Evolutionary conservation across 1,284 basidiomycete genomes (phyloP), one percentile per base, ranked within the genome.

Genomic region (Ganoderma boninense): DNA sequence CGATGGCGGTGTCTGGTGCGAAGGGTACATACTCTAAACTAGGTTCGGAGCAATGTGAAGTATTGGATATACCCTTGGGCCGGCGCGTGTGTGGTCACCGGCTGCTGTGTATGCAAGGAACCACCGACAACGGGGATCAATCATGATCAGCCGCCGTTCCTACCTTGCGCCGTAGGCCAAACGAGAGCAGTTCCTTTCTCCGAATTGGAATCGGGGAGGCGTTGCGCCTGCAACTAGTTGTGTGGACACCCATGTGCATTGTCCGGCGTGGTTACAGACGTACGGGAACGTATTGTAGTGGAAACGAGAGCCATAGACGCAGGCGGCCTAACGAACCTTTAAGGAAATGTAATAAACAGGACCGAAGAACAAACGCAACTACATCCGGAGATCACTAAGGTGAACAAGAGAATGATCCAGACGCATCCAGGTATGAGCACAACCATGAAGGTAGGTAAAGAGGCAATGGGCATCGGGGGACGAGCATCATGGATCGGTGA

Each of bases 381-480:
- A 56, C 64, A 32, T 65, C 65, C 64, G 66, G 65, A 72, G 68
- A 64, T 72, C 46, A 65, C 69, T 74, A 71, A 66, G 71, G 13
- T 38, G 63, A 52, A 57, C 32, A 65, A 57, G 52, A 57, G 66
- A 69, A 52, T 66, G 70, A 72, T 74, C 70, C 73, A 67, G 71
- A 72, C 73, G 71, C 73, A 71, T 71, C 73, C 65, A 72, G 71
- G 69, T 70, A 71, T 70, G 73, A 74, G 73, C 73, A 72, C 73
- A 74, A 74, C 69, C 73, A 74, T 69, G 43, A 60, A 64, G 63
- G 67, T 42, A 61, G 65, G 14, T n/a, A 43, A 57, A 59, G 56
- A 59, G 26, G 7, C 29, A 35, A 54, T 60, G 29, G 43, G 26
- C 40, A 60, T 63, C n/a, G 68, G 65, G 57, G 42, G 70, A 66